A percentile compares a stretch with the other conserved stretches of the same genome.
Evolutionary conservation across 352 stramenopile genomes (phyloP).

Genomic region (Phytophthora sp.): DNA sequence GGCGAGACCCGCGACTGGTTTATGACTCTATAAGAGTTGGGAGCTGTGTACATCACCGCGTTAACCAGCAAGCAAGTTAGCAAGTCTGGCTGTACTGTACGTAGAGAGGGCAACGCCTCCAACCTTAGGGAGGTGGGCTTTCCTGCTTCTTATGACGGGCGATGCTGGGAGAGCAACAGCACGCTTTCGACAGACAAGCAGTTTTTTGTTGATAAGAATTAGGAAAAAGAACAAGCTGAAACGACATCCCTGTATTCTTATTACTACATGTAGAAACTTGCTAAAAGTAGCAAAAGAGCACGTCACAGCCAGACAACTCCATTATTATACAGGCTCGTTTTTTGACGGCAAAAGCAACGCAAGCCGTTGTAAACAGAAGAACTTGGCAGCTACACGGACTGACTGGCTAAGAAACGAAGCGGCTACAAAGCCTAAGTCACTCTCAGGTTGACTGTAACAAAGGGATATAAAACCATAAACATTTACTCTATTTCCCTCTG

Average conservation of each 20-base stretch:
- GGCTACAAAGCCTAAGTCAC: no score
- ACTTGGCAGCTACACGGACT: no score
- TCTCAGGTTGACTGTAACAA: no score
- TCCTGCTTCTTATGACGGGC: constrained; percentile 13
- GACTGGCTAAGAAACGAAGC: no score
- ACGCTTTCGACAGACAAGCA: constrained; percentile 2
- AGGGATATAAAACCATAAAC: no score
- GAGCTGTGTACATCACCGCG: constrained; percentile 8
- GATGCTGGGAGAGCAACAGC: constrained; percentile 22
- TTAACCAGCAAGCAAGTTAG: constrained; percentile 7
- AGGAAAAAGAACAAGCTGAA: neutral
- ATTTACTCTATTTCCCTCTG: no score
- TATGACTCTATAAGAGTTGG: constrained; percentile 39
- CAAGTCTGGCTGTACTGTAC: constrained; percentile 21
- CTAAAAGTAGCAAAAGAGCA: no score
- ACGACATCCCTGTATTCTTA: neutral
- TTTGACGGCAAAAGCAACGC: no score
- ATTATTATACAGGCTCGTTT: no score
- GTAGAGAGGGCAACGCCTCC: constrained; percentile 11
- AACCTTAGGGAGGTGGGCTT: neutral
- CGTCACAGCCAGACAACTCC: no score
- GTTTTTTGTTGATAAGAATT: constrained; percentile 23
- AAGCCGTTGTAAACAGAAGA: no score
- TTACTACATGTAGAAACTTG: no score
- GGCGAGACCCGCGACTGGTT: constrained; percentile 80